These are phyloP conservation scores for Papiliotrema nemorosa DNA, from an alignment of 1,284 basidiomycete genomes.

Conservation along the genomic window DNA sequence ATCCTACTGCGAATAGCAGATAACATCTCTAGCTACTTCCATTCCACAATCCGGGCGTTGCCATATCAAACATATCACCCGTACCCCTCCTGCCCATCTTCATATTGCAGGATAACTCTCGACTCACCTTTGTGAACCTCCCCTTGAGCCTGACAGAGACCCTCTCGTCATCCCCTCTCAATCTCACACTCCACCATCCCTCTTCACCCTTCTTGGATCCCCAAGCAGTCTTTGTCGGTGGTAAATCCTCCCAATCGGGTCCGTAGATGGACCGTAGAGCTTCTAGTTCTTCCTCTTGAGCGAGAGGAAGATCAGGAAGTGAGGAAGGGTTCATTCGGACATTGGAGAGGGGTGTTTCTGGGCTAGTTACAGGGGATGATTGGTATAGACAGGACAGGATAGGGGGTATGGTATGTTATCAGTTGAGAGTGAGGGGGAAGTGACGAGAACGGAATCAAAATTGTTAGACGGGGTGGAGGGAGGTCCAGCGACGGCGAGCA, in stretches of 20 bases:
- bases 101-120: background rate
- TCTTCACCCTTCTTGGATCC: conserved; percentile 28
- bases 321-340: conserved; percentile 23
- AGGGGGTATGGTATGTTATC: background rate
- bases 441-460: too few species aligned
- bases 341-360: background rate
- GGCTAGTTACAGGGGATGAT: background rate
- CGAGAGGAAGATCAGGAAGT: too few species aligned
- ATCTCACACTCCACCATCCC: conserved; percentile 44
- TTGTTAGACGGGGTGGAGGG: too few species aligned
- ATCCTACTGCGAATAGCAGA: background rate
- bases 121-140: conserved; percentile 40
- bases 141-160: conserved; percentile 41
- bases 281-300: conserved; percentile 45
- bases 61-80: background rate
- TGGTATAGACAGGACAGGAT: background rate
- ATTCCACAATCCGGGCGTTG: background rate
- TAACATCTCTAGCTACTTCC: background rate
- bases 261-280: conserved; percentile 44
- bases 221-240: conserved; percentile 46
- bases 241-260: conserved; percentile 46
- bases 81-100: too few species aligned
- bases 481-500: too few species aligned
- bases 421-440: background rate
- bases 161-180: conserved; percentile 34